phyloP scores from a whole-genome alignment of 768 basidiomycete genomes.

The Rhodotorula diobovata region DNA sequence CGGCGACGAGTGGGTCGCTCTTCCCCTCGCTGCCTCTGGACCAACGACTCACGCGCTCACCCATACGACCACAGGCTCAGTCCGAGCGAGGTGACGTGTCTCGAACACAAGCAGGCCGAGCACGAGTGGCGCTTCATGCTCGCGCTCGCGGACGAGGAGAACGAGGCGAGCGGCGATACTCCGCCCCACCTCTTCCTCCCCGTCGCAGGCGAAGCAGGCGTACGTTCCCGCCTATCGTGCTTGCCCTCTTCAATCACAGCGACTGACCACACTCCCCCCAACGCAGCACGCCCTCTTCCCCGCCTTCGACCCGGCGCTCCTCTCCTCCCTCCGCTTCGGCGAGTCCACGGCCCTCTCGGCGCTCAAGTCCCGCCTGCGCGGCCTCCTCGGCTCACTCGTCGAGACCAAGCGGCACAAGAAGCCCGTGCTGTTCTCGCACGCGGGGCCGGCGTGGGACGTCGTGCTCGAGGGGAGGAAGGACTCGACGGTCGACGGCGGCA shows the following conservation, averaged over 20 bases:
- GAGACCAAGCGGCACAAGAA: neutral
- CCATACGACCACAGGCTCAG: neutral
- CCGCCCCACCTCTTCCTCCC: neutral
- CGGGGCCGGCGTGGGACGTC: conserved; percentile 2
- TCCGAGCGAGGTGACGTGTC: neutral
- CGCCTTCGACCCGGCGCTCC: neutral
- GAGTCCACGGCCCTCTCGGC: neutral
- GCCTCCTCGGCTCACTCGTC: neutral
- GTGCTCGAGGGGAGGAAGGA: neutral
- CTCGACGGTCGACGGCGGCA: neutral
- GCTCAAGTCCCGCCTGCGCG: neutral
- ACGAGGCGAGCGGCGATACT: neutral
- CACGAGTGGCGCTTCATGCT: conserved; percentile 2
- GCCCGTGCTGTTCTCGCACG: neutral
- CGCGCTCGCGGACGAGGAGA: neutral
- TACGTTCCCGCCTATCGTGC: neutral
- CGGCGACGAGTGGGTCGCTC: neutral
- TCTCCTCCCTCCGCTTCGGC: neutral
- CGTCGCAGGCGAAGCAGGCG: neutral
- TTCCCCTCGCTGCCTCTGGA: neutral
- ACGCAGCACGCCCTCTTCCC: neutral
- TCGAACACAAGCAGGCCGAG: neutral
- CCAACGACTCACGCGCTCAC: no score
- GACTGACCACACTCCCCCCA: no score
- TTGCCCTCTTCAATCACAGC: no score